Evolutionary conservation across 139 green algal genomes (phyloP).

Genomic region (Yamagishiella unicocca): DNA sequence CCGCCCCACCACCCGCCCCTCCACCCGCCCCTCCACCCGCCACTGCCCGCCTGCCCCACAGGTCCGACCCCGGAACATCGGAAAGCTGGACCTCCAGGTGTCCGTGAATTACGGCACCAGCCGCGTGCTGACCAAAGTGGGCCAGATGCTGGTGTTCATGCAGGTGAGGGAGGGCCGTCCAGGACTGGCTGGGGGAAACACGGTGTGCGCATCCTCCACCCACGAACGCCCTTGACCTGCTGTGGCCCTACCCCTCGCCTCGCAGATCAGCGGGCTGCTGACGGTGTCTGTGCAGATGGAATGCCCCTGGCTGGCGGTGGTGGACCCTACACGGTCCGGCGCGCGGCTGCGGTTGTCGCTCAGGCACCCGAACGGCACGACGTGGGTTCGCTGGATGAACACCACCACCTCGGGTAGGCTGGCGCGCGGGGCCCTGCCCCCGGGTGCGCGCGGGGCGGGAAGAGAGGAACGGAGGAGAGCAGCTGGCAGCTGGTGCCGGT

Average conservation of each 20-base stretch:
- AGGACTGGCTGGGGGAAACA: no score
- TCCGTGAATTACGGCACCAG: not conserved
- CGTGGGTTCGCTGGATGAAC: not conserved
- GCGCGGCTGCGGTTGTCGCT: not conserved
- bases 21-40: no score
- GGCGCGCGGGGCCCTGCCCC: no score
- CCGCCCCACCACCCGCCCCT: not conserved
- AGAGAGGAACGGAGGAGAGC: no score
- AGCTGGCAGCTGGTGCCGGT: no score
- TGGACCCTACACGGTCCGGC: not conserved
- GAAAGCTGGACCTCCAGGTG: not conserved
- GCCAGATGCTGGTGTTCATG: conserved; percentile 19
- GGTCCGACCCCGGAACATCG: not conserved
- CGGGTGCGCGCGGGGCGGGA: no score
- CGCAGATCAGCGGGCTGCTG: conserved; percentile 34
- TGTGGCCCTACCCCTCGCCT: no score
- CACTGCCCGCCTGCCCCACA: not conserved
- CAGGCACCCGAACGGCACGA: conserved; percentile 11
- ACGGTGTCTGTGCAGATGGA: conserved; percentile 17
- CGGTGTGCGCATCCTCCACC: no score
- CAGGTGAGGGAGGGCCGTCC: not conserved
- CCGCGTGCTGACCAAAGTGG: not conserved
- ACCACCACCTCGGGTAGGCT: not conserved
- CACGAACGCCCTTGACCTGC: no score
- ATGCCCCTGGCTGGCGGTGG: conserved; percentile 41